These are phyloP conservation scores for Leptographium galeiforme DNA, from an alignment of 2,329 filamentous ascomycete genomes.

Conservation along the genomic window DNA sequence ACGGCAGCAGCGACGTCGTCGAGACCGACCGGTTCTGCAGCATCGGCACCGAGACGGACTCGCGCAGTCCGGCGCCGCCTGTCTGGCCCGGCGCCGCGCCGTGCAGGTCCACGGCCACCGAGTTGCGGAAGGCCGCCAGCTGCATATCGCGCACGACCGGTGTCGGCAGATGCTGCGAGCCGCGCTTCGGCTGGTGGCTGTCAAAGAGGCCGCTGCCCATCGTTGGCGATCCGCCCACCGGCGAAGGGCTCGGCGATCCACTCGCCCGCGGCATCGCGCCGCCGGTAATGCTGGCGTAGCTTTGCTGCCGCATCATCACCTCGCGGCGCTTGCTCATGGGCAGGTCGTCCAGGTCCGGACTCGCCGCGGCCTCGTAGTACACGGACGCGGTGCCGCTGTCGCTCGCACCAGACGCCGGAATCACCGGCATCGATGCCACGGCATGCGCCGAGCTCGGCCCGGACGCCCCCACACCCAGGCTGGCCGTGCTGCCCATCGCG, in stretches of 20 bases:
- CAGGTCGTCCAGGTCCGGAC: slow-evolving; percentile 46
- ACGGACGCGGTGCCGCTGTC: slow-evolving; percentile 2
- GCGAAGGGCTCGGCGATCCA: background rate
- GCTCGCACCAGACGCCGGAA: slow-evolving; percentile 9
- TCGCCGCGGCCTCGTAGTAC: background rate
- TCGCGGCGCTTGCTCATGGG: slow-evolving; percentile 55
- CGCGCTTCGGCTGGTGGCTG: slow-evolving; percentile 41
- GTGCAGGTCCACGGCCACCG: slow-evolving; percentile 47
- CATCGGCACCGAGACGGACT: slow-evolving; percentile 19
- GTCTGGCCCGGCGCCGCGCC: slow-evolving; percentile 17
- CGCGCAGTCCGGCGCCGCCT: background rate
- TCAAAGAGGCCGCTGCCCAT: slow-evolving; percentile 29
- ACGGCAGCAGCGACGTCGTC: slow-evolving; percentile 8
- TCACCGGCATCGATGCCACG: slow-evolving; percentile 19
- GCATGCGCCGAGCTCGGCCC: background rate
- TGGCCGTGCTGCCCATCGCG: slow-evolving; percentile 2
- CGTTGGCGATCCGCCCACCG: slow-evolving; percentile 2
- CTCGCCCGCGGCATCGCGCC: background rate
- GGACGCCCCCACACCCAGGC: background rate
- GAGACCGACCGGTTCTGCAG: slow-evolving; percentile 1
- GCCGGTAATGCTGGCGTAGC: slow-evolving; percentile 20
- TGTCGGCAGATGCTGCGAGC: slow-evolving; percentile 24
- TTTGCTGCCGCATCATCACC: slow-evolving; percentile 46
- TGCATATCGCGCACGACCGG: slow-evolving; percentile 38
- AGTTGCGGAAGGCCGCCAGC: slow-evolving; percentile 54